Evolutionary conservation across 768 basidiomycete genomes (phyloP).

Genomic region (Brasilioporus rufonigricans): DNA sequence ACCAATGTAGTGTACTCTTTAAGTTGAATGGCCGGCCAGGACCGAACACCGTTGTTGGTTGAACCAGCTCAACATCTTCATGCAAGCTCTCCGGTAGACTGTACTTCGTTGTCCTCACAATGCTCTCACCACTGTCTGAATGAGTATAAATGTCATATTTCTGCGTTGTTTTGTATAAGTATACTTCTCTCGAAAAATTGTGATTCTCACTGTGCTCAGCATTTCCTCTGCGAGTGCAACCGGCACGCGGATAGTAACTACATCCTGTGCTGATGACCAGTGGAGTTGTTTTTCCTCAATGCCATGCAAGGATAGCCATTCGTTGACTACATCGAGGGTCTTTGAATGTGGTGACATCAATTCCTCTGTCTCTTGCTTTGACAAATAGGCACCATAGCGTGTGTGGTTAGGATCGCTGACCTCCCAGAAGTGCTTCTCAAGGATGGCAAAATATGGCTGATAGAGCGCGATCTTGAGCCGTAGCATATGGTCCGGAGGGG

Average conservation of each 20-base stretch:
- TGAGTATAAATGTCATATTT: constrained; percentile 29
- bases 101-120: constrained; percentile 68
- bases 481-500: constrained; percentile 46
- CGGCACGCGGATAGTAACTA: constrained; percentile 60
- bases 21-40: constrained; percentile 43
- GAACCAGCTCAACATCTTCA: constrained; percentile 62
- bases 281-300: constrained; percentile 44
- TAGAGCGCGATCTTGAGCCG: constrained; percentile 57
- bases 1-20: constrained; percentile 39
- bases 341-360: constrained; percentile 57
- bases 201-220: constrained; percentile 57
- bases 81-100: constrained; percentile 60
- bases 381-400: constrained; percentile 55
- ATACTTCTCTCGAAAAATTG: not conserved
- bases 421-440: constrained; percentile 55
- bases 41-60: constrained; percentile 70
- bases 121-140: constrained; percentile 45
- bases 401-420: constrained; percentile 54
- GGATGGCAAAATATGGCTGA: constrained; percentile 46
- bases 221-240: constrained; percentile 63
- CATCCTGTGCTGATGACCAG: constrained; percentile 66
- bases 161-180: not conserved
- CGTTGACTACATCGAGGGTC: constrained; percentile 51
- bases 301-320: constrained; percentile 61
- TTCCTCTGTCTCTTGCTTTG: constrained; percentile 63